These are phyloP conservation scores for Diphasiastrum complanatum DNA, from an alignment of 83 land plant species.

Conservation along the genomic window DNA sequence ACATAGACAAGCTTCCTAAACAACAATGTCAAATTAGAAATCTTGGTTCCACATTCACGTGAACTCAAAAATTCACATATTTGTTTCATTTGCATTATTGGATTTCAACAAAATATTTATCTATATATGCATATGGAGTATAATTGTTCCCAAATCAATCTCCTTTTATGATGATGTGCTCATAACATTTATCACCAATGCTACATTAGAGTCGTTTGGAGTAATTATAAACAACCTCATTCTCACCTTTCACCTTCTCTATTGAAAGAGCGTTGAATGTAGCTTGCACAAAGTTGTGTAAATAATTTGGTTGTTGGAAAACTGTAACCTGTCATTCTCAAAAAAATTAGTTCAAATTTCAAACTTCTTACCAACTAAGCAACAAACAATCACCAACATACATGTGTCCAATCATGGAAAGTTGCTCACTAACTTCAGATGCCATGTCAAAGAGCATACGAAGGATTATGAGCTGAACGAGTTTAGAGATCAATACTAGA, in stretches of 20 bases:
- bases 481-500: not conserved
- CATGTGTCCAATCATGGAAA: too few species aligned
- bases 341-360: not conserved
- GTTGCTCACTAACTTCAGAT: too few species aligned
- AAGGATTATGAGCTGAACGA: too few species aligned
- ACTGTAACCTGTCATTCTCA: constrained; percentile 70
- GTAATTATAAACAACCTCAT: not conserved
- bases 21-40: too few species aligned
- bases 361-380: not conserved
- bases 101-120: too few species aligned
- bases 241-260: constrained; percentile 74
- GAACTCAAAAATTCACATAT: not conserved
- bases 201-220: not conserved
- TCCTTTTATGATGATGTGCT: too few species aligned
- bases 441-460: too few species aligned
- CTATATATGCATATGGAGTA: too few species aligned
- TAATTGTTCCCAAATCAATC: too few species aligned
- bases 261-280: constrained; percentile 78
- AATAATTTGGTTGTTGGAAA: constrained; percentile 72
- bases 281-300: constrained; percentile 93
- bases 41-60: not conserved
- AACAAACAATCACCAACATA: not conserved
- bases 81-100: too few species aligned
- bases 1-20: too few species aligned
- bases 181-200: too few species aligned